Conservation (phyloP, 1,284 basidiomycete genomes). For the Ceratobasidium sp. region DNA sequence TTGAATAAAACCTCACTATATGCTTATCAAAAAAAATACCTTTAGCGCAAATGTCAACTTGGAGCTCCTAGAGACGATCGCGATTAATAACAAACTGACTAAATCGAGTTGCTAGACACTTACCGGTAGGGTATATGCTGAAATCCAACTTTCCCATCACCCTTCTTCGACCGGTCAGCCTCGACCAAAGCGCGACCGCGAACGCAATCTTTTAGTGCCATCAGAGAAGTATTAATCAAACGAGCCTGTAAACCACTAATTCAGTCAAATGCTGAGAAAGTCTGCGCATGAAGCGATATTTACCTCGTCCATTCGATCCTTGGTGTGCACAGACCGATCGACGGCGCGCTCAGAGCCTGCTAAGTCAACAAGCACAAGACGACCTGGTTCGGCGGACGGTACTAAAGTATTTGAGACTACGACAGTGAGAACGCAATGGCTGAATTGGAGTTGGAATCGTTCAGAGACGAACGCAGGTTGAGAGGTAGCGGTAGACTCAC, state of each 20-base stretch:
- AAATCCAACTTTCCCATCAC: constrained; percentile 55
- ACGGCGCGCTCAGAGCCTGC: constrained; percentile 50
- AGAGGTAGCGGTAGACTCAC: background rate
- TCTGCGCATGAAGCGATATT: background rate
- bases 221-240: constrained; percentile 59
- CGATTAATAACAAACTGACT: background rate
- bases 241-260: constrained; percentile 50
- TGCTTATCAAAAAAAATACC: constrained; percentile 46
- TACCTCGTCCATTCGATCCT: constrained; percentile 45
- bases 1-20: background rate
- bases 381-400: constrained; percentile 57
- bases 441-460: constrained; percentile 54
- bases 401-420: constrained; percentile 56
- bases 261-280: constrained; percentile 52
- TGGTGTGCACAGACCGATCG: constrained; percentile 51
- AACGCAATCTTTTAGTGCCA: constrained; percentile 60
- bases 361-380: constrained; percentile 57
- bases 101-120: background rate
- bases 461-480: background rate
- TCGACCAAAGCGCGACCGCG: constrained; percentile 51
- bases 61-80: constrained; percentile 34
- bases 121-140: constrained; percentile 58
- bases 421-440: constrained; percentile 58
- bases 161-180: constrained; percentile 38
- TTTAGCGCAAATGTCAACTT: constrained; percentile 59